phyloP scores from a whole-genome alignment of 2,329 filamentous ascomycete genomes.

The Colletotrichum sublineola region DNA sequence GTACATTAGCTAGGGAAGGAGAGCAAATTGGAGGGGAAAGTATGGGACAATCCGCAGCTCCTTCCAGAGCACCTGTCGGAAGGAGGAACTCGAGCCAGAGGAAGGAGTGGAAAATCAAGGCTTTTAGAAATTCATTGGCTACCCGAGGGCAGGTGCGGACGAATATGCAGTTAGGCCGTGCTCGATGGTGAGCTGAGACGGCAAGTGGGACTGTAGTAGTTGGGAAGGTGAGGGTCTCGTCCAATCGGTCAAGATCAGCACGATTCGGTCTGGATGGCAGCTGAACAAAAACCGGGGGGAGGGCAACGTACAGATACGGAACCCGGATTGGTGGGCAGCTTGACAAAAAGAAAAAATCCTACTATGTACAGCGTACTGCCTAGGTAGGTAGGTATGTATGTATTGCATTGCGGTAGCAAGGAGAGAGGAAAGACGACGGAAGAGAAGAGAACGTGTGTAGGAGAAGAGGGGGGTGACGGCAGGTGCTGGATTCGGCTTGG shows the following conservation, averaged over 20 bases:
- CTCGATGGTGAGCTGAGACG: conserved; percentile 34
- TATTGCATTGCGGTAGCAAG: background rate
- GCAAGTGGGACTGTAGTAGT: conserved; percentile 25
- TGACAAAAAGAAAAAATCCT: conserved; percentile 9
- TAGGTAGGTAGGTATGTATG: no score
- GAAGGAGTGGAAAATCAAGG: background rate
- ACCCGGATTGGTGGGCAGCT: conserved; percentile 21
- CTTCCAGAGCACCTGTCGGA: background rate
- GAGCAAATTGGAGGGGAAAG: background rate
- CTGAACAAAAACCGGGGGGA: conserved; percentile 10
- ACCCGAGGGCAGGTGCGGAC: conserved; percentile 7
- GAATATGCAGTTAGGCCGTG: conserved; percentile 5
- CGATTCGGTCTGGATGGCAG: conserved; percentile 28
- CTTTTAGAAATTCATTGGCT: background rate
- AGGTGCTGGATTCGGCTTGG: conserved; percentile 25
- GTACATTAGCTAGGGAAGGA: background rate
- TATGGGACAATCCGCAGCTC: background rate
- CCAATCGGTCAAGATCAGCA: conserved; percentile 29
- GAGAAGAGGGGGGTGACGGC: conserved; percentile 26
- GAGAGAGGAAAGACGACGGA: background rate
- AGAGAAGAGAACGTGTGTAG: background rate
- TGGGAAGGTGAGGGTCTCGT: conserved; percentile 17
- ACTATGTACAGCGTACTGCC: background rate
- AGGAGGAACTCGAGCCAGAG: background rate
- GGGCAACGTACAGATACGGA: conserved; percentile 21